A percentile compares a stretch with the other conserved stretches of the same genome.
These are phyloP conservation scores for Thermomyces lanuginosus DNA, from an alignment of 2,329 filamentous ascomycete species.

Conservation along the genomic window DNA sequence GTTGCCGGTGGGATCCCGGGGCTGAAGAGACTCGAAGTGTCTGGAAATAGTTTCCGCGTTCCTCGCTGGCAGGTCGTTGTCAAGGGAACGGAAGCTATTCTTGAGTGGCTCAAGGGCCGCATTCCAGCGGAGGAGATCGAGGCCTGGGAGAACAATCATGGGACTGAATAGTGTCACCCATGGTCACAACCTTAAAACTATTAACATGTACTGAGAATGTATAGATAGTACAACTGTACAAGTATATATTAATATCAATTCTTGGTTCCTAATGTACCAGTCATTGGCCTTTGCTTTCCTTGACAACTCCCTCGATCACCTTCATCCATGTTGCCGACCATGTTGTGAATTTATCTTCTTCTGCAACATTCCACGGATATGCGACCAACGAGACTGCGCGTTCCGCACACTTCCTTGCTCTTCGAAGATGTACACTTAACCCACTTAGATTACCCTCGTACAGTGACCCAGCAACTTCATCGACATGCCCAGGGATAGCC, in stretches of 20 bases:
- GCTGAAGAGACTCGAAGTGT: constrained; percentile 55
- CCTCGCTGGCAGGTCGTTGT: constrained; percentile 71
- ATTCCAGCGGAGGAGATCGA: constrained; percentile 40
- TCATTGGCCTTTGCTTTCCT: too few species aligned
- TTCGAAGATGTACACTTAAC: too few species aligned
- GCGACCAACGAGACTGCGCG: constrained; percentile 53
- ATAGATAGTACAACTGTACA: too few species aligned
- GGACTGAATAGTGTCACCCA: constrained; percentile 6
- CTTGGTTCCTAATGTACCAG: background rate
- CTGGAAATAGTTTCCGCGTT: constrained; percentile 74
- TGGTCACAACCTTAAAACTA: too few species aligned
- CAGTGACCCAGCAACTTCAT: constrained; percentile 31
- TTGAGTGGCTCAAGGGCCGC: constrained; percentile 64
- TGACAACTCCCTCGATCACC: constrained; percentile 27
- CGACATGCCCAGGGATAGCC: constrained; percentile 25
- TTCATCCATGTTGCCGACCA: constrained; percentile 50
- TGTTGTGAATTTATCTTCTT: constrained; percentile 59
- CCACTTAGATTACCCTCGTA: constrained; percentile 26
- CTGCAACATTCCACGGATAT: constrained; percentile 54
- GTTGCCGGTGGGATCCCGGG: constrained; percentile 31
- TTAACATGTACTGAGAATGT: too few species aligned
- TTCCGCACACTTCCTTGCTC: constrained; percentile 35
- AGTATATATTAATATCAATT: too few species aligned
- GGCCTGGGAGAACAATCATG: constrained; percentile 19
- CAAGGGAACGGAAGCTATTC: constrained; percentile 69